These are phyloP conservation scores for Maudiozyma bulderi DNA, from an alignment of 805 yeast species.

Conservation along the genomic window DNA sequence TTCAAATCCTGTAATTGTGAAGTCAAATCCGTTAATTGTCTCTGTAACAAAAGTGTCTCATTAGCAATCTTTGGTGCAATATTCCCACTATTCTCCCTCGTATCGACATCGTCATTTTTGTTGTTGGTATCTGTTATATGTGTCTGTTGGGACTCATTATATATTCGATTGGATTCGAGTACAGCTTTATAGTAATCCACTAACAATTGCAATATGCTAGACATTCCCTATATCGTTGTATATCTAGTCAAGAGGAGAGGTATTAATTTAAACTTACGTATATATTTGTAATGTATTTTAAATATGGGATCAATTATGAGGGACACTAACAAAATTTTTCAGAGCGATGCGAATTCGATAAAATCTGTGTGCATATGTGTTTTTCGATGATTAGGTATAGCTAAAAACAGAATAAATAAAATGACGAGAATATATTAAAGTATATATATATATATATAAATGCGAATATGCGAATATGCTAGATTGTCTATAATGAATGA, in stretches of 20 bases:
- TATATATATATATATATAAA: not conserved
- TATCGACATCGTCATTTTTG: not conserved
- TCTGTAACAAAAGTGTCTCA: slow-evolving; percentile 29
- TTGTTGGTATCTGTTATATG: not conserved
- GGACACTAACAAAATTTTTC: too few species aligned
- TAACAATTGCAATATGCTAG: slow-evolving; percentile 17
- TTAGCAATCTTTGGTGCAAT: slow-evolving; percentile 13
- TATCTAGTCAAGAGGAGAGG: not conserved
- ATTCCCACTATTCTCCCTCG: not conserved
- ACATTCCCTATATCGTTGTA: slow-evolving; percentile 9
- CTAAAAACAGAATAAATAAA: not conserved
- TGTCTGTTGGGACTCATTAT: slow-evolving; percentile 1
- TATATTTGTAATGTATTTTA: too few species aligned
- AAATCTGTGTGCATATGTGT: not conserved
- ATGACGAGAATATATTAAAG: not conserved
- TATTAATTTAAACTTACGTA: too few species aligned
- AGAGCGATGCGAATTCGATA: not conserved
- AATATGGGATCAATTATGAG: too few species aligned
- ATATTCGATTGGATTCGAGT: slow-evolving; percentile 20
- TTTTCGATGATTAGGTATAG: not conserved
- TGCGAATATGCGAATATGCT: not conserved
- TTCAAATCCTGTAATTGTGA: slow-evolving; percentile 24
- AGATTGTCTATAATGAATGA: not conserved
- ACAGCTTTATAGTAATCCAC: slow-evolving; percentile 24
- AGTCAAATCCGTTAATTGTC: slow-evolving; percentile 28